Evolutionary conservation across 192 early-diverging fungal genomes (phyloP).

Genomic region (Dimargaris xerosporica): DNA sequence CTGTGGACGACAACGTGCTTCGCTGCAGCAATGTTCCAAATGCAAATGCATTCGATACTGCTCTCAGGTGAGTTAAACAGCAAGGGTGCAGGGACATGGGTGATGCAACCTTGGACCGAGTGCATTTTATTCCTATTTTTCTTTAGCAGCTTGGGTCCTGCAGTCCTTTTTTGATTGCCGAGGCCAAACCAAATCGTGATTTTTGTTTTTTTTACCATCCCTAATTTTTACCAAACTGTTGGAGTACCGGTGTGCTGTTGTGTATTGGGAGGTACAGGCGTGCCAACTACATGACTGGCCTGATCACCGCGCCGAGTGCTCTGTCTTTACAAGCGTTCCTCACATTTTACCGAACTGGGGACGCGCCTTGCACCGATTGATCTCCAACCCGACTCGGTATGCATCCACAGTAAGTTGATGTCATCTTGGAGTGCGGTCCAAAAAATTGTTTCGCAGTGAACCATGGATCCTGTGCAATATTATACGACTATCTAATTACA

Average conservation of each 20-base stretch:
- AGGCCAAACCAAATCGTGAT: no score
- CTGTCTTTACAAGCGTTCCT: not conserved
- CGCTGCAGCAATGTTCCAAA: not conserved
- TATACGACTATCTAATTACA: no score
- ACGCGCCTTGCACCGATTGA: not conserved
- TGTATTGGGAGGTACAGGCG: not conserved
- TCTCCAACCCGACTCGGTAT: not conserved
- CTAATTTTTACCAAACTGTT: no score
- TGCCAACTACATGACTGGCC: constrained; percentile 5
- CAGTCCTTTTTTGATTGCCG: no score
- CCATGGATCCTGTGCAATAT: no score
- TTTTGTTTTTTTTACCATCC: no score
- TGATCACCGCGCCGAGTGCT: not conserved
- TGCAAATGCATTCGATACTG: not conserved
- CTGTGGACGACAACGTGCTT: not conserved
- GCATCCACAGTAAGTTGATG: not conserved
- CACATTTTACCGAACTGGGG: not conserved
- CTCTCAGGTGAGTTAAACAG: no score
- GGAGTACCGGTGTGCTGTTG: not conserved
- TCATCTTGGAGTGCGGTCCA: not conserved
- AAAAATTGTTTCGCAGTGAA: not conserved
- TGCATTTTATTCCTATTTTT: no score
- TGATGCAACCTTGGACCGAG: no score
- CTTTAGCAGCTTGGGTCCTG: no score
- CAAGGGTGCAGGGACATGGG: no score